phyloP scores from a whole-genome alignment of 768 basidiomycete genomes.

The Obba rivulosa region DNA sequence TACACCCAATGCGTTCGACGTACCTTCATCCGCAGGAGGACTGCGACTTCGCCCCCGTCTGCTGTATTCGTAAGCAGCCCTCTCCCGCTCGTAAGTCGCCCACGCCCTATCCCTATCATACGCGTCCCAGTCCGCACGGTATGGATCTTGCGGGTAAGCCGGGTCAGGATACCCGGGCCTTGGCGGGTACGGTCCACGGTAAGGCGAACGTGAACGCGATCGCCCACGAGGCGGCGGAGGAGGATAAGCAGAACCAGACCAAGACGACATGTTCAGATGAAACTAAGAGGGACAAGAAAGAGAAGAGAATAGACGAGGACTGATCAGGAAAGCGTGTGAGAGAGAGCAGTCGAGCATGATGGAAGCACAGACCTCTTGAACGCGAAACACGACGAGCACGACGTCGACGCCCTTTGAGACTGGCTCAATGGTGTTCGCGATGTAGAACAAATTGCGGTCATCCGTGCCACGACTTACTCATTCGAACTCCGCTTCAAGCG shows the following conservation, averaged over 20 bases:
- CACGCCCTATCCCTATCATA: conserved; percentile 71
- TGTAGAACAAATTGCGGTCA: conserved; percentile 32
- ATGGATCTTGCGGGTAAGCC: conserved; percentile 49
- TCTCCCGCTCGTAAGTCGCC: conserved; percentile 64
- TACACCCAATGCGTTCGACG: conserved; percentile 6
- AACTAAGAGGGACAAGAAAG: conserved; percentile 47
- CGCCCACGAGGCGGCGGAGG: conserved; percentile 59
- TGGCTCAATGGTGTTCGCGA: conserved; percentile 55
- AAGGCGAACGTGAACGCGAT: conserved; percentile 80
- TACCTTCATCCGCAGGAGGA: conserved; percentile 66
- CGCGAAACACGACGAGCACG: conserved; percentile 37
- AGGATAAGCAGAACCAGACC: conserved; percentile 67
- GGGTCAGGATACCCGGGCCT: conserved; percentile 54
- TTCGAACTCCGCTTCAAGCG: conserved; percentile 38
- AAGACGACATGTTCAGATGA: conserved; percentile 71
- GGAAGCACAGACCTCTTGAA: conserved; percentile 88
- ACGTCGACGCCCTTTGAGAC: conserved; percentile 33
- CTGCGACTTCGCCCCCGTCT: conserved; percentile 76
- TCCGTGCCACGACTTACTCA: conserved; percentile 9
- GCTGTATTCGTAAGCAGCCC: conserved; percentile 59
- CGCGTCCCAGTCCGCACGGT: conserved; percentile 62
- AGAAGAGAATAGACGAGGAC: conserved; percentile 47
- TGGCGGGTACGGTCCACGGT: conserved; percentile 45
- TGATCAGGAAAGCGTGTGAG: conserved; percentile 67
- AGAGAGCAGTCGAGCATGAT: conserved; percentile 82